Base-by-base conservation (phyloP, 2,329 filamentous ascomycete genomes). In the Leptographium procerum region DNA sequence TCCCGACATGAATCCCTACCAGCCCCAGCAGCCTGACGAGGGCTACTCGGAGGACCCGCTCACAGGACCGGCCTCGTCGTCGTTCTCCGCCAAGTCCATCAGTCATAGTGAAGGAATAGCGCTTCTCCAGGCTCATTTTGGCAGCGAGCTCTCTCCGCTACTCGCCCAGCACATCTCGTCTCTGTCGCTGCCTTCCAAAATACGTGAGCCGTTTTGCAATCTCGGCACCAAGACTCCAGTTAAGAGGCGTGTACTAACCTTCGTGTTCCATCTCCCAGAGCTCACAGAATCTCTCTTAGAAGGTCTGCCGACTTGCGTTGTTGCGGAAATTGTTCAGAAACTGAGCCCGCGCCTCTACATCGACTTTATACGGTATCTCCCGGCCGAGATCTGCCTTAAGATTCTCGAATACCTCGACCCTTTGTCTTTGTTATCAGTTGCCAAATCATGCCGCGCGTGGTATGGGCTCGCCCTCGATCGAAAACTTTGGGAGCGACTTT, bases 381-480 rank as follows among this genome's bases (percentile, higher is more conserved):
- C 94, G 0, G 84, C 89, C 29, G 94, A 99, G 70, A 88, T 99
- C 66, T 95, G 90, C 61, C 85, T 94, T 51, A 87, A 95, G 67
- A 87, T 97, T 51, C 85, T 99, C 50, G 86, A 87, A 19, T 94
- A 91, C 67, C 84, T 99, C 55, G 88, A 91, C 57, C 87, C 91
- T 1, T 70, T 84, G 31, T 94, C 91, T 0, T 77, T 99, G 45
- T 78, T 97, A 59, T 84, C 82, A 55, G 88, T 91, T 2, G 89
- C 90, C 1, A 81, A 83, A 51, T 84, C 90, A 19, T 96, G 90
- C 40, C 84, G 85, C 52, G 78, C 84, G 62, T 99, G 94, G 92
- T 86, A 91, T 62, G 79, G 82, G 22, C 78, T 94, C 22, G 86
- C 92, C 7, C 73, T 91, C 56, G 94, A 99, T 70, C 83, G 88